A percentile compares a stretch with the other conserved stretches of the same genome.
Evolutionary conservation across 2,329 filamentous ascomycete genomes (phyloP).

Genomic region (Fusarium sp.): DNA sequence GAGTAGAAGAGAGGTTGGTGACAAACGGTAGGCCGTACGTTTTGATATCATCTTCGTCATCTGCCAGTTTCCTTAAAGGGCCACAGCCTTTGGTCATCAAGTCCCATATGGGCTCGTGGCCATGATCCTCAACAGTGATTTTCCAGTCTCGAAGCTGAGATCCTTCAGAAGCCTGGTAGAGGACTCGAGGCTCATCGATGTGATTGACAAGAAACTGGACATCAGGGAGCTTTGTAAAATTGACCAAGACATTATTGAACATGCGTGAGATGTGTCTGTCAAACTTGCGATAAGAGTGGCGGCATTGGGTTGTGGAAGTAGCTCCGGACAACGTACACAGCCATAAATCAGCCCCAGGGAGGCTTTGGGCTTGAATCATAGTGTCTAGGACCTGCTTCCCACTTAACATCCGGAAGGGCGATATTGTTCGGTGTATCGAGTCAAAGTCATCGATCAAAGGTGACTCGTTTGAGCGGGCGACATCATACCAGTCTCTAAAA

Average conservation of each 20-base stretch:
- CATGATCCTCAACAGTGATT: slow-evolving; percentile 36
- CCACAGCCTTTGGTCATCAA: slow-evolving; percentile 47
- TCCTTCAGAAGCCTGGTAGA: slow-evolving; percentile 43
- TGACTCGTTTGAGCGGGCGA: slow-evolving; percentile 52
- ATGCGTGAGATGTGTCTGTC: slow-evolving; percentile 47
- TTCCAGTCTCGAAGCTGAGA: background rate
- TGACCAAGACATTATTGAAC: slow-evolving; percentile 48
- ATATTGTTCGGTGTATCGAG: slow-evolving; percentile 52
- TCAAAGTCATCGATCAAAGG: slow-evolving; percentile 62
- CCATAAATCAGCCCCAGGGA: slow-evolving; percentile 51
- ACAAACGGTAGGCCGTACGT: slow-evolving; percentile 53
- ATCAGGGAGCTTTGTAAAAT: slow-evolving; percentile 48
- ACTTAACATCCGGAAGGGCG: slow-evolving; percentile 54
- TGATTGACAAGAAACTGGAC: slow-evolving; percentile 58
- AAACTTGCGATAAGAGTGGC: slow-evolving; percentile 46
- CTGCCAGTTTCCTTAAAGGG: background rate
- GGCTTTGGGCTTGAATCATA: slow-evolving; percentile 43
- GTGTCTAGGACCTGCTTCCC: slow-evolving; percentile 47
- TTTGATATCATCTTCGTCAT: slow-evolving; percentile 11
- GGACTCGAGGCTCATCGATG: slow-evolving; percentile 59
- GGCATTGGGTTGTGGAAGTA: slow-evolving; percentile 45
- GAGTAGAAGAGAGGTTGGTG: slow-evolving; percentile 40
- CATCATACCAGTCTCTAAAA: slow-evolving; percentile 59
- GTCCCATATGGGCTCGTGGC: slow-evolving; percentile 46
- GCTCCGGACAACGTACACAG: slow-evolving; percentile 46